phyloP scores from a whole-genome alignment of 495 filamentous ascomycete genomes.

The Aspergillus homomorphus region DNA sequence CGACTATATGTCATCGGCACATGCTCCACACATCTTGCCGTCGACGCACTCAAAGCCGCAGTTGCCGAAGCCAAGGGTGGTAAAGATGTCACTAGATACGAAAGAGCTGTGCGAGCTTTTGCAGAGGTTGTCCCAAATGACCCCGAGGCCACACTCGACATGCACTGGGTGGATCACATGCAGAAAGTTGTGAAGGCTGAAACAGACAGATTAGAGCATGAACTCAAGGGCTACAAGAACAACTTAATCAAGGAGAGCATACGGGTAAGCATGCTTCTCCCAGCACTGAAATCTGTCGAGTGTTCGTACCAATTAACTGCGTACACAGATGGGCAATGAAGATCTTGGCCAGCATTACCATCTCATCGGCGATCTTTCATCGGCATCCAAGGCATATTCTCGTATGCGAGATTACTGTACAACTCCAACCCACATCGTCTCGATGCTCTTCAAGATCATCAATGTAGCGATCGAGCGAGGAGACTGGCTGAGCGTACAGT shows the following conservation, averaged over 20 bases:
- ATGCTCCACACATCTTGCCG: slow-evolving; percentile 68
- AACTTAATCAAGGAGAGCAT: slow-evolving; percentile 98
- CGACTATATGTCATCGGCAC: slow-evolving; percentile 78
- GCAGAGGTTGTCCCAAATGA: slow-evolving; percentile 61
- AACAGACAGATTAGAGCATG: slow-evolving; percentile 69
- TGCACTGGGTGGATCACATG: slow-evolving; percentile 63
- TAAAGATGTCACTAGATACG: slow-evolving; percentile 69
- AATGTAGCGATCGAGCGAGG: slow-evolving; percentile 64
- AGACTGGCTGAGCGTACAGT: slow-evolving; percentile 63
- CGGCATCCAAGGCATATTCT: slow-evolving; percentile 64
- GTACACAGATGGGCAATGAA: slow-evolving; percentile 68
- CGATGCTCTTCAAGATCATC: slow-evolving; percentile 68
- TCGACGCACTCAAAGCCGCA: slow-evolving; percentile 78
- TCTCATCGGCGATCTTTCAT: slow-evolving; percentile 56
- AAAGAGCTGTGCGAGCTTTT: slow-evolving; percentile 63
- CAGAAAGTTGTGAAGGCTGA: slow-evolving; percentile 62
- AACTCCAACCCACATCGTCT: slow-evolving; percentile 63
- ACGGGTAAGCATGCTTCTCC: slow-evolving; percentile 54
- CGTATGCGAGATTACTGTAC: slow-evolving; percentile 76
- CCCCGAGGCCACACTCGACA: slow-evolving; percentile 61
- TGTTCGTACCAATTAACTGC: slow-evolving; percentile 12
- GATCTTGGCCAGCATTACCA: slow-evolving; percentile 70
- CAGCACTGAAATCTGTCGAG: background rate
- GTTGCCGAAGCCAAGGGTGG: slow-evolving; percentile 73
- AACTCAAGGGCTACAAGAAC: slow-evolving; percentile 92